Base-by-base conservation (phyloP, 2,329 filamentous ascomycete genomes). In the Scedosporium aurantiacum region DNA sequence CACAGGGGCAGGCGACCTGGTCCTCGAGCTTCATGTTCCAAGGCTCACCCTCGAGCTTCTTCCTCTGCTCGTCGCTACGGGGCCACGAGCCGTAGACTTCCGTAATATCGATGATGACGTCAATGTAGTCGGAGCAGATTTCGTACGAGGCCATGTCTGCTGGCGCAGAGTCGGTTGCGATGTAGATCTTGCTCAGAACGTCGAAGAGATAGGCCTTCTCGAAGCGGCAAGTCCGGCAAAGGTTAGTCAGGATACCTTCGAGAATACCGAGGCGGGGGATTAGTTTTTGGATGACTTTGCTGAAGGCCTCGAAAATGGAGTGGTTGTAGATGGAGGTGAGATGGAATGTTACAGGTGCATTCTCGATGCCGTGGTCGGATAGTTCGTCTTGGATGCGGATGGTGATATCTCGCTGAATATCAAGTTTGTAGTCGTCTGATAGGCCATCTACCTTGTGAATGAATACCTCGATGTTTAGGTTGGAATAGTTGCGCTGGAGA, bases 381-480 rank as follows among this genome's bases (percentile, higher is more conserved):
- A 99, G 84, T 72, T 99, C 94, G 71, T 99, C 94, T 69, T 96
- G 91, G 64, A 97, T 96, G 45, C 91, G 87, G 71, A 97, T 95
- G 60, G 92, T 92, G 65, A 99, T 96, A 74, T 99, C 94, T 63
- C 94, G 88, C 76, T 96, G 94, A 18, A 95, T 96, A 69, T 99
- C 94, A 63, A 92, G 86, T 71, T 94, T 92, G 79, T 94, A 97
- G 73, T 99, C 94, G 67, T 97, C 94, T 28, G 90, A 94, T 16
- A 99, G 81, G n/a, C 92, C 93, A 71, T 99, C 94, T 40, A 97
- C 93, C 74, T 99, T 99, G 81, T 99, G 94, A 68, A 99, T 96
- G 74, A 99, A 97, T 58, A 99, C 93, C 72, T 97, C 93, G 66
- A 99, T 89, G 73, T 97, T 96, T 75, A 97, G 94, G 70, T 90